A percentile compares a stretch with the other conserved stretches of the same genome.
These are phyloP conservation scores for Thraustochytrium sp. DNA, from an alignment of 352 stramenopile species.

Conservation along the genomic window DNA sequence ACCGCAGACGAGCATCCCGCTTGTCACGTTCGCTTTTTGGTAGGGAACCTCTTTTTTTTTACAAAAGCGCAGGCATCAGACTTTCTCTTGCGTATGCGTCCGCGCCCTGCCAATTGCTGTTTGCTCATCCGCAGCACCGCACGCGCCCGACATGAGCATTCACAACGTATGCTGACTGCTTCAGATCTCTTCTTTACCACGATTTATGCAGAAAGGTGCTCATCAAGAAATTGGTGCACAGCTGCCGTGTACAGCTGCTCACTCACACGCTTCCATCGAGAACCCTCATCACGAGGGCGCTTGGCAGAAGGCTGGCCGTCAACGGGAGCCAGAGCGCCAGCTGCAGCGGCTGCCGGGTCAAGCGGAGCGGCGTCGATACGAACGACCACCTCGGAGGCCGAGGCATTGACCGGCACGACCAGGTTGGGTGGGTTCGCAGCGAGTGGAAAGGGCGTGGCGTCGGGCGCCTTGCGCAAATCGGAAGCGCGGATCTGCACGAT, in stretches of 20 bases:
- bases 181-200: too few relatives aligned
- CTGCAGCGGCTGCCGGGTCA: neutral
- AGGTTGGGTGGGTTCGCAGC: neutral
- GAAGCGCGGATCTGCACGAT: neutral
- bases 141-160: too few relatives aligned
- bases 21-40: too few relatives aligned
- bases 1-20: too few relatives aligned
- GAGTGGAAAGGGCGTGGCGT: neutral
- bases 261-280: conserved; percentile 18
- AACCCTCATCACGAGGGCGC: neutral
- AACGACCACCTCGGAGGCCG: neutral
- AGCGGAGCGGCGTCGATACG: neutral
- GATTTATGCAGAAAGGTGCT: neutral
- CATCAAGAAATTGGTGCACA: conserved; percentile 9
- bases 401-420: neutral
- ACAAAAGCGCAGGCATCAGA: too few relatives aligned
- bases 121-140: too few relatives aligned
- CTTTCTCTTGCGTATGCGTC: too few relatives aligned
- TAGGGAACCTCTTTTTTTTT: too few relatives aligned
- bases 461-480: neutral
- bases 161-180: too few relatives aligned
- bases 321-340: neutral
- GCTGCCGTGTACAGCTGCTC: conserved; percentile 8
- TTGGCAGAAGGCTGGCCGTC: neutral
- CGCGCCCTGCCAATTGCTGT: too few relatives aligned